These are phyloP conservation scores for Mycena amicta DNA, from an alignment of 768 basidiomycete species.

Conservation along the genomic window DNA sequence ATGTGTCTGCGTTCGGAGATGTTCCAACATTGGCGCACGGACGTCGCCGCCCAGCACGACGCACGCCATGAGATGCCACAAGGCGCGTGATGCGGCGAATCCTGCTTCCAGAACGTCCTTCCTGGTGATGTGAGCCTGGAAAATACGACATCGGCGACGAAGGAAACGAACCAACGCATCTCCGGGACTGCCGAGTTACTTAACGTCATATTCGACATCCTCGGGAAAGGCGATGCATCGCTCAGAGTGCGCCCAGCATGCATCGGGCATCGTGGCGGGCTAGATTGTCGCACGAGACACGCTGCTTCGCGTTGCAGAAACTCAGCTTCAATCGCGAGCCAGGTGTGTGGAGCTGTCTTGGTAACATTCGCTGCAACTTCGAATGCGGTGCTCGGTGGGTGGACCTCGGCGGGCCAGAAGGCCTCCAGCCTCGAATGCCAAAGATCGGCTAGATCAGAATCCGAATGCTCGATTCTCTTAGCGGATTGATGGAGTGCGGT, in stretches of 20 bases:
- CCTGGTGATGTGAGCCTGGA: background rate
- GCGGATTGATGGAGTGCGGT: background rate
- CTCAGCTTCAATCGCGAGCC: constrained; percentile 6
- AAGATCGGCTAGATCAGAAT: background rate
- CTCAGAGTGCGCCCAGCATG: constrained; percentile 1
- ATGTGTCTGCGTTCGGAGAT: background rate
- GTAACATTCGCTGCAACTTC: constrained; percentile 4
- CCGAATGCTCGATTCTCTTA: background rate
- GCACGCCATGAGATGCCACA: constrained; percentile 13
- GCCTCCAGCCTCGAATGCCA: constrained; percentile 6
- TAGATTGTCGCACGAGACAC: background rate
- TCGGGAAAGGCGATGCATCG: constrained; percentile 5
- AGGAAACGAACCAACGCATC: background rate
- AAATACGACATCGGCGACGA: background rate
- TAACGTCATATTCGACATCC: constrained; percentile 2
- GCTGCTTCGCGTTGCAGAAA: constrained; percentile 11
- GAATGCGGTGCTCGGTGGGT: constrained; percentile 1
- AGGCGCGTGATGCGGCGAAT: background rate
- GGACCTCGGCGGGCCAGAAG: constrained; percentile 6
- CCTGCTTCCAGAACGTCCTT: constrained; percentile 1
- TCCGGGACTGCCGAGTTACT: background rate
- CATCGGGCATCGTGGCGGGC: constrained; percentile 3
- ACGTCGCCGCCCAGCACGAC: constrained; percentile 13
- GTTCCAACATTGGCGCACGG: background rate
- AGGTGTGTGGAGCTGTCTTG: background rate